Conservation (phyloP, 495 filamentous ascomycete species). For the Trichoderma reesei region DNA sequence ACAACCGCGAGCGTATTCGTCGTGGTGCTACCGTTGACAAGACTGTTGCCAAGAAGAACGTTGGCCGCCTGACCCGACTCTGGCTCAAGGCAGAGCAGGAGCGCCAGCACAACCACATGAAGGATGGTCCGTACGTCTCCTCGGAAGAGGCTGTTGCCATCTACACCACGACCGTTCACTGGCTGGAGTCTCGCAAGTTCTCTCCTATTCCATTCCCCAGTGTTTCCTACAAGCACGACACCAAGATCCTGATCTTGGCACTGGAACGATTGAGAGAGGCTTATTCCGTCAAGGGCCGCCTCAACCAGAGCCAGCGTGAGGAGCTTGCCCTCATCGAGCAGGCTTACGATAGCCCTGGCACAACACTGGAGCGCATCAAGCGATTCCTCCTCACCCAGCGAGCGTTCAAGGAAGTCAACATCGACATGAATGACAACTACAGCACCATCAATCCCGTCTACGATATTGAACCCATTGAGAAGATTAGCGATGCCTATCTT, state of each 20-base stretch:
- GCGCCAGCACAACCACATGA: constrained; percentile 98
- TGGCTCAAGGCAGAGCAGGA: constrained; percentile 99
- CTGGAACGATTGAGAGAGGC: constrained; percentile 90
- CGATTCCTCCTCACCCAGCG: constrained; percentile 93
- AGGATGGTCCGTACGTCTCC: constrained; percentile 96
- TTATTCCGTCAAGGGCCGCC: constrained; percentile 92
- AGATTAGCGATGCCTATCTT: constrained; percentile 98
- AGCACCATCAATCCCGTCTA: constrained; percentile 98
- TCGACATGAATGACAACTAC: constrained; percentile 99
- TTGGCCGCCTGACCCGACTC: constrained; percentile 84
- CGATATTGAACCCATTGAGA: constrained; percentile 98
- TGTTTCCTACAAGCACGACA: constrained; percentile 99
- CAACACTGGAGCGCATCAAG: constrained; percentile 93
- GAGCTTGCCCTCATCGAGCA: constrained; percentile 97
- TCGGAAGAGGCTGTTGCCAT: constrained; percentile 98
- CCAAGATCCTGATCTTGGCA: constrained; percentile 95
- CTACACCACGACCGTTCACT: constrained; percentile 97
- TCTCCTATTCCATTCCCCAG: constrained; percentile 98
- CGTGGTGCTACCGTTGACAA: constrained; percentile 96
- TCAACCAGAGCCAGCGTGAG: constrained; percentile 97
- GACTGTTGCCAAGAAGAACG: constrained; percentile 98
- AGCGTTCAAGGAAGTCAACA: constrained; percentile 98
- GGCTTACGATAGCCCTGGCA: constrained; percentile 95
- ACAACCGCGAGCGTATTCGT: constrained; percentile 94
- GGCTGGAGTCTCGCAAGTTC: constrained; percentile 97